Evolutionary conservation across 495 filamentous ascomycete genomes (phyloP).

Genomic region (Daldinia caldariorum): DNA sequence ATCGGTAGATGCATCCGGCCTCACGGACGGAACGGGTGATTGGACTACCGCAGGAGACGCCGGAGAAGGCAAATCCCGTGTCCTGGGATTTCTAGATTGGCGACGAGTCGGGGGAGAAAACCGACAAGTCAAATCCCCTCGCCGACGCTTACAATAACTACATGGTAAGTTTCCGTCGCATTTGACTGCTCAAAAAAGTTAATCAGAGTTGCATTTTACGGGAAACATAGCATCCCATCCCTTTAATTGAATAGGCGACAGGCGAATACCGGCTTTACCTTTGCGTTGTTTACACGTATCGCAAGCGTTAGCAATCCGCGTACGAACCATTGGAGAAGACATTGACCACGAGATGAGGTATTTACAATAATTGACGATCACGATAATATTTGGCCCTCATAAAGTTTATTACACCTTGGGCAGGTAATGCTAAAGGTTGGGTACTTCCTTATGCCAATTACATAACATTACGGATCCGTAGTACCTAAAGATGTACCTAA

Average conservation of each 20-base stretch:
- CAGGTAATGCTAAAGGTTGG: too few species aligned
- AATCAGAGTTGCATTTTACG: not conserved
- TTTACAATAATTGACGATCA: not conserved
- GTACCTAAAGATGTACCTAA: too few species aligned
- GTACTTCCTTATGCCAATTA: too few species aligned
- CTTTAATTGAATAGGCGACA: too few species aligned
- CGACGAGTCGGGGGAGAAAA: conserved; percentile 36
- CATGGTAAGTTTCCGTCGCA: conserved; percentile 40
- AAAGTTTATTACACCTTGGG: too few species aligned
- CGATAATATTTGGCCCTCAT: too few species aligned
- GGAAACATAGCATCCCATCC: too few species aligned
- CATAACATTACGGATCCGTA: too few species aligned
- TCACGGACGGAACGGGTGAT: conserved; percentile 25
- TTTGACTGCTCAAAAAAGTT: conserved; percentile 22
- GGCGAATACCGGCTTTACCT: conserved; percentile 35
- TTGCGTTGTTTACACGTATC: conserved; percentile 57
- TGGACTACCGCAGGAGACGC: conserved; percentile 15
- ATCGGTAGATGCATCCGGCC: conserved; percentile 22
- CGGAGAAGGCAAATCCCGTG: conserved; percentile 23
- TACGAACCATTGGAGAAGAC: conserved; percentile 39
- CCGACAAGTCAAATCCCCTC: conserved; percentile 19
- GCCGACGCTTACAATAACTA: conserved; percentile 35
- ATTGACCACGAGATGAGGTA: conserved; percentile 1
- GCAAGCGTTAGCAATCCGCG: conserved; percentile 56
- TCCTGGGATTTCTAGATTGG: conserved; percentile 23